phyloP scores from a whole-genome alignment of 495 filamentous ascomycete genomes.

The Penicillium roqueforti region DNA sequence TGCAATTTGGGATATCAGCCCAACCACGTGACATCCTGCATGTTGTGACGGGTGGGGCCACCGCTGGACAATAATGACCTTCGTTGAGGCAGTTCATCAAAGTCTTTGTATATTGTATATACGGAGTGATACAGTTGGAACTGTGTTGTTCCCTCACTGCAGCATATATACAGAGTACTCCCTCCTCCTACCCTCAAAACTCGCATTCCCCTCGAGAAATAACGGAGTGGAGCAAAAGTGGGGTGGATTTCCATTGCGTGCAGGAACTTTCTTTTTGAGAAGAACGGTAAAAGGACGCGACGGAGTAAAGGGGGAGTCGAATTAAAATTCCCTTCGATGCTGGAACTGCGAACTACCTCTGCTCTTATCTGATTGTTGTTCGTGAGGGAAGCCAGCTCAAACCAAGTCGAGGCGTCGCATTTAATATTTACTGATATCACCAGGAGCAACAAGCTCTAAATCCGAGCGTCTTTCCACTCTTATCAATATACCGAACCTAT shows the following conservation, averaged over 20 bases:
- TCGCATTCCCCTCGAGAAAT: background rate
- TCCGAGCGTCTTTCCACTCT: background rate
- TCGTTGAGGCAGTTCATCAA: background rate
- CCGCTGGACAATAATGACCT: background rate
- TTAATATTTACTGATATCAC: background rate
- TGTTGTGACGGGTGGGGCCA: background rate
- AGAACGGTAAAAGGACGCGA: background rate
- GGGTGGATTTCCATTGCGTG: conserved; percentile 2
- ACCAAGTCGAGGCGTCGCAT: background rate
- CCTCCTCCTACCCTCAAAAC: too few relatives aligned
- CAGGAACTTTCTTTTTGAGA: background rate
- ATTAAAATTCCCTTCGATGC: too few relatives aligned
- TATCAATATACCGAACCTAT: background rate
- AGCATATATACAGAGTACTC: background rate
- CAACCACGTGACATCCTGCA: background rate
- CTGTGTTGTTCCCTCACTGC: background rate
- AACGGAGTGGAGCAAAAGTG: background rate
- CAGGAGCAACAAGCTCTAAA: background rate
- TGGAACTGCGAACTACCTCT: too few relatives aligned
- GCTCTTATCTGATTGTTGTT: too few relatives aligned
- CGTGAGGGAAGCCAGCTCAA: too few relatives aligned
- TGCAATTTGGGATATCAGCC: background rate
- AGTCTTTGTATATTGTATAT: background rate
- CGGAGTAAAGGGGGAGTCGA: background rate
- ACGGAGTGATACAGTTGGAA: background rate